These are phyloP conservation scores for Casaregolazyma lundiana DNA, from an alignment of 1,139 yeast genomes.

Conservation along the genomic window DNA sequence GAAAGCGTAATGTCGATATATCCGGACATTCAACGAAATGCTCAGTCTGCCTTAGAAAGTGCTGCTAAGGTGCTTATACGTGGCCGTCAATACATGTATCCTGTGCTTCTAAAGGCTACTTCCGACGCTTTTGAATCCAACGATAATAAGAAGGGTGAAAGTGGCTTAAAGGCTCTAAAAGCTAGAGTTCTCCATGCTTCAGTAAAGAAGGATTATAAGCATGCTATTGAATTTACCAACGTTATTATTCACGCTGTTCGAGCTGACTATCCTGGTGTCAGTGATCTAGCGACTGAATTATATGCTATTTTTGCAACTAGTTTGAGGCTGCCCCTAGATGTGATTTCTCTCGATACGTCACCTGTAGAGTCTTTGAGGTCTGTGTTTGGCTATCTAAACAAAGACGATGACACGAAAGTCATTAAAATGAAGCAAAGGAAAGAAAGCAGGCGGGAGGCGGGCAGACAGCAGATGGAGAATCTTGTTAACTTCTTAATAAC, in stretches of 20 bases:
- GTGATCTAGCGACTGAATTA: conserved; percentile 30
- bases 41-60: conserved; percentile 65
- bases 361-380: conserved; percentile 51
- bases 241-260: conserved; percentile 55
- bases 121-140: conserved; percentile 48
- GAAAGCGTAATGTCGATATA: conserved; percentile 66
- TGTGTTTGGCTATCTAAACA: conserved; percentile 29
- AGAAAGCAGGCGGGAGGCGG: conserved; percentile 37
- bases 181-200: conserved; percentile 39
- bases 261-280: conserved; percentile 48
- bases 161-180: conserved; percentile 49
- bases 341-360: conserved; percentile 16
- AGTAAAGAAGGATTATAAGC: conserved; percentile 54
- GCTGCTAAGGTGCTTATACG: conserved; percentile 72
- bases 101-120: conserved; percentile 46
- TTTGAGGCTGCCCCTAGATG: conserved; percentile 23
- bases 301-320: conserved; percentile 45
- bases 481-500: conserved; percentile 17
- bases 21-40: conserved; percentile 62
- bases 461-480: conserved; percentile 18
- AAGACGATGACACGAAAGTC: conserved; percentile 39
- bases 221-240: conserved; percentile 44
- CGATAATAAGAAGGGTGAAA: conserved; percentile 59
- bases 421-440: conserved; percentile 52
- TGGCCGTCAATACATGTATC: conserved; percentile 40